Conservation (phyloP, 2,329 filamentous ascomycete species). For the Thelonectria discophora region DNA sequence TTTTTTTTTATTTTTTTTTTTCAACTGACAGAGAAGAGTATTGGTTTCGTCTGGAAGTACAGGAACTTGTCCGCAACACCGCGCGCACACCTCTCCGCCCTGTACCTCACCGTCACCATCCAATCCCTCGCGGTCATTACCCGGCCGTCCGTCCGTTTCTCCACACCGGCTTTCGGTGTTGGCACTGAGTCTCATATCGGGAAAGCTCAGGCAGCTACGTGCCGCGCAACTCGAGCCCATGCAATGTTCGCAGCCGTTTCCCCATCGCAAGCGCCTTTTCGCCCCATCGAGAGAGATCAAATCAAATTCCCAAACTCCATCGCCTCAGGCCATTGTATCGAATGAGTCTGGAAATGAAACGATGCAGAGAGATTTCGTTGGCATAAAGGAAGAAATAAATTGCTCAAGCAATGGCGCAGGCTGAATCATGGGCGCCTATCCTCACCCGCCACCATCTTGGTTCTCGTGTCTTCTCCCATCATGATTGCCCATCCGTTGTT, state of each 20-base stretch:
- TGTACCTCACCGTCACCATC: constrained; percentile 7
- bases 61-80: constrained; percentile 8
- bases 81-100: not conserved
- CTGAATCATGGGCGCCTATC: not conserved
- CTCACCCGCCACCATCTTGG: not conserved
- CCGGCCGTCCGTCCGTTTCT: constrained; percentile 6
- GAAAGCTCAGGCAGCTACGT: constrained; percentile 36
- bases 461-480: not conserved
- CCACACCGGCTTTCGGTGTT: constrained; percentile 8
- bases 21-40: too few species aligned
- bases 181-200: too few species aligned
- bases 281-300: constrained; percentile 3
- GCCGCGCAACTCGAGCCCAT: constrained; percentile 29
- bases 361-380: too few species aligned
- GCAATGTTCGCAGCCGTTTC: constrained; percentile 17
- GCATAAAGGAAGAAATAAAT: too few species aligned
- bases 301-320: constrained; percentile 2
- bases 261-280: constrained; percentile 15
- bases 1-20: too few species aligned
- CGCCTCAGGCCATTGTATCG: not conserved
- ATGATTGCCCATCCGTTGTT: not conserved
- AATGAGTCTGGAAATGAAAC: not conserved
- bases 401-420: too few species aligned
- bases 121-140: constrained; percentile 7
- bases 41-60: too few species aligned